phyloP scores from a whole-genome alignment of 2,329 filamentous ascomycete genomes.

The Monosporascus sp. region DNA sequence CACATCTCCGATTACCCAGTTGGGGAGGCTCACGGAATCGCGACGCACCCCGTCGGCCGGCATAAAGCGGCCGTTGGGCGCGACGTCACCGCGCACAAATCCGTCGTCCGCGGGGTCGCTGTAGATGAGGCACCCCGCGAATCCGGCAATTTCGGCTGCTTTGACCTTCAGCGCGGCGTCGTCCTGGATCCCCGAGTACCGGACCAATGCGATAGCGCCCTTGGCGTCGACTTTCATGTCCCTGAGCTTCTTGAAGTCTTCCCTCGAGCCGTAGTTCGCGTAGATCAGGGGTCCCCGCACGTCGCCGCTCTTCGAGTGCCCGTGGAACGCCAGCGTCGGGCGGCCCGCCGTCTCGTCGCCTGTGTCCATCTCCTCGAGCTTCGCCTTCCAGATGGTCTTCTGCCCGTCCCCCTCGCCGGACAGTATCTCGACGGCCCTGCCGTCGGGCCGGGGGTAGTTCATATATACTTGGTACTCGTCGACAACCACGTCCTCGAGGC shows the following conservation, averaged over 20 bases:
- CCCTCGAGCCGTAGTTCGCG: slow-evolving; percentile 82
- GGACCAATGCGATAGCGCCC: slow-evolving; percentile 79
- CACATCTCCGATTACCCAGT: slow-evolving; percentile 84
- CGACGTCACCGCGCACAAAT: slow-evolving; percentile 66
- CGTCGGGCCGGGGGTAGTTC: slow-evolving; percentile 78
- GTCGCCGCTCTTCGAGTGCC: slow-evolving; percentile 80
- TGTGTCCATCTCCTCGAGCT: slow-evolving; percentile 74
- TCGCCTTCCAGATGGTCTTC: slow-evolving; percentile 68
- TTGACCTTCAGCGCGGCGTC: slow-evolving; percentile 81
- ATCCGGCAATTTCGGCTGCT: slow-evolving; percentile 81
- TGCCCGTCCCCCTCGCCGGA: slow-evolving; percentile 59
- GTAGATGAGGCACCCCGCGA: slow-evolving; percentile 84
- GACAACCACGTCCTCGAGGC: slow-evolving; percentile 69
- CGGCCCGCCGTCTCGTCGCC: slow-evolving; percentile 58
- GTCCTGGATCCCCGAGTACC: slow-evolving; percentile 69
- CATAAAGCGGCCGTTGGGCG: slow-evolving; percentile 74
- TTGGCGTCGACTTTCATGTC: slow-evolving; percentile 68
- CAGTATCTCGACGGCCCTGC: slow-evolving; percentile 76
- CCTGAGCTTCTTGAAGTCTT: slow-evolving; percentile 72
- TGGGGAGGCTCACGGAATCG: slow-evolving; percentile 74
- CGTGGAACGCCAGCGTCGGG: slow-evolving; percentile 80
- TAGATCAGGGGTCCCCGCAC: slow-evolving; percentile 85
- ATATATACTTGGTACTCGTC: slow-evolving; percentile 85
- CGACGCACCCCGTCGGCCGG: slow-evolving; percentile 78
- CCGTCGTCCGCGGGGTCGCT: slow-evolving; percentile 85